A percentile compares a stretch with the other conserved stretches of the same genome.
phyloP scores from a whole-genome alignment of 2,329 filamentous ascomycete species.

The Epichloe festucae region DNA sequence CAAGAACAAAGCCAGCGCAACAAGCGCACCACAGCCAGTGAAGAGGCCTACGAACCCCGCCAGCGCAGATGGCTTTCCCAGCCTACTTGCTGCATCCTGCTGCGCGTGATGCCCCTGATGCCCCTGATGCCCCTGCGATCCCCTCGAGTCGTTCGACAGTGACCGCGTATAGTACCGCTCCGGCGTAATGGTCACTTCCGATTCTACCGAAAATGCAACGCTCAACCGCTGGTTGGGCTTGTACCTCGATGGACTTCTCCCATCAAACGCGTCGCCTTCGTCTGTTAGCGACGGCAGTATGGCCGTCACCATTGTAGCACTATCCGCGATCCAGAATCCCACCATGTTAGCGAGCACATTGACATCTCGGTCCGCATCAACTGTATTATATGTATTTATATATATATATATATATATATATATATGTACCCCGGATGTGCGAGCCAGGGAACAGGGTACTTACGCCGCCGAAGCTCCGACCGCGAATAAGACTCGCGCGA shows the following conservation, averaged over 20 bases:
- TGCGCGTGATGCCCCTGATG: neutral
- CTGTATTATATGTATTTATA: no score
- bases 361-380: conserved; percentile 1
- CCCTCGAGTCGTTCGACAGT: conserved; percentile 17
- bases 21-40: conserved; percentile 79
- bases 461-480: conserved; percentile 80
- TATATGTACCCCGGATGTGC: neutral
- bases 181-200: conserved; percentile 63
- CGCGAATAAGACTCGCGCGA: conserved; percentile 79
- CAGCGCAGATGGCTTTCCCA: conserved; percentile 44
- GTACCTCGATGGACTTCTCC: conserved; percentile 14
- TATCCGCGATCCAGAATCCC: conserved; percentile 13
- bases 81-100: conserved; percentile 14
- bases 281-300: conserved; percentile 64
- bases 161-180: conserved; percentile 40
- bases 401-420: no score
- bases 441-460: conserved; percentile 16
- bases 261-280: conserved; percentile 24
- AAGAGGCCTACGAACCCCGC: conserved; percentile 87
- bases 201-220: conserved; percentile 55
- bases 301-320: conserved; percentile 91
- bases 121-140: conserved; percentile 3
- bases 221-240: conserved; percentile 39
- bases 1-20: conserved; percentile 71
- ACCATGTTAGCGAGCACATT: neutral